Evolutionary conservation across 2,329 filamentous ascomycete species (phyloP).

Genomic region (Talaromyces rugulosus): DNA sequence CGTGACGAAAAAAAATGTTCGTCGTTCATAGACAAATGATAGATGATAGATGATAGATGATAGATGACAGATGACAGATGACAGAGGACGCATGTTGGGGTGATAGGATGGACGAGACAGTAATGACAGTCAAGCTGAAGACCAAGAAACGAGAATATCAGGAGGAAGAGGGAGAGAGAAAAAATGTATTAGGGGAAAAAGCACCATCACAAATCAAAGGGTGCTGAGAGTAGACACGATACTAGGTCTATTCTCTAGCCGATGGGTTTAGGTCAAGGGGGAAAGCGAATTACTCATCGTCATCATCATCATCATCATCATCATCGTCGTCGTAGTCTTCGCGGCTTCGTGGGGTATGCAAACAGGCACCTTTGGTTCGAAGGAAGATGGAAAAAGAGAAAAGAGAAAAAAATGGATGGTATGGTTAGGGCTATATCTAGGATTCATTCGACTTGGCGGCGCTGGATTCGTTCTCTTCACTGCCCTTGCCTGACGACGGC

Average conservation of each 20-base stretch:
- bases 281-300: neutral
- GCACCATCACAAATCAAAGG: neutral
- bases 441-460: conserved; percentile 11
- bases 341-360: neutral
- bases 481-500: conserved; percentile 17
- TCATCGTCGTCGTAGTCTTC: conserved; percentile 11
- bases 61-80: neutral
- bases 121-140: neutral
- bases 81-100: neutral
- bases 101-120: neutral
- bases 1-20: neutral
- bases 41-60: neutral
- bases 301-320: neutral
- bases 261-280: neutral
- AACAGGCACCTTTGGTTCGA: neutral
- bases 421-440: conserved; percentile 7
- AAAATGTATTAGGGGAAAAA: neutral
- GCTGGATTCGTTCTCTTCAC: conserved; percentile 16
- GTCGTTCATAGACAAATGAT: neutral
- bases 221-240: neutral
- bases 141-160: neutral
- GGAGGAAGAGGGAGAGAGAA: neutral
- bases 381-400: conserved; percentile 14
- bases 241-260: neutral
- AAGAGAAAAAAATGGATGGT: neutral